Evolutionary conservation across 495 filamentous ascomycete genomes (phyloP), one percentile per base, ranked within the genome.

Genomic region (Zalerion maritima): DNA sequence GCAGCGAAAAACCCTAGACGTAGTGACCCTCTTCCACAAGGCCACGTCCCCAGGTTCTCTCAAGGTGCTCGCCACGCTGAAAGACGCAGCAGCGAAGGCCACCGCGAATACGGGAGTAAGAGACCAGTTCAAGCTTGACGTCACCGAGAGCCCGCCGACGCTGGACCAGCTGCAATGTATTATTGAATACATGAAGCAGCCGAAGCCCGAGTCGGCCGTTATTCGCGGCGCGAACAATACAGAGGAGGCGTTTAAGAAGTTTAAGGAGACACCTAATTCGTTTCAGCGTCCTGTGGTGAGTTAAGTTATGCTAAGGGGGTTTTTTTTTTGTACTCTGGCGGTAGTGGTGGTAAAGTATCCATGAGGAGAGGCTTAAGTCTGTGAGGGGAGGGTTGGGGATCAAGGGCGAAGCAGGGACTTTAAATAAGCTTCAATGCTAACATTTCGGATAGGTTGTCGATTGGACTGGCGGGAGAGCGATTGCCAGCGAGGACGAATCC

Each of bases 21-120:
- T 92, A 37, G 75, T 97, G 44, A 94, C 85, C 34, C 77, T 97
- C 62, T 97, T 96, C 69, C 87, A 94, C 69, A 73, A 75, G 40
- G 69, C 87, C 14, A 57, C 55, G 22, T 55, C 64, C 11, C 58
- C 72, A 2, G 52, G 71, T 39, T 92, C 82, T 2, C 62, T 62
- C 9, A 70, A 73, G 24, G 69, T 71, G 18, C 66, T 77, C 14
- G 73, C 71, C 15, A 50, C 86, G 28, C 71, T 96, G 14, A 86
- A 87, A 47, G 70, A 80, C 52, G 59, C 70, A 7, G 75, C 75
- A 3, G 67, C 71, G n/a, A 60, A 60, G 8, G 75, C 78, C 6
- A 38, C 60, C 1, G 52, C 54, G 20, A 50, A 64, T 27, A 49
- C 57, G 3, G 69, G 78, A 11, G 74, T 73, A 3, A 62, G 71